A percentile compares a stretch with the other conserved stretches of the same genome.
phyloP scores from a whole-genome alignment of 2,329 filamentous ascomycete species.

The Alternaria consortialis region DNA sequence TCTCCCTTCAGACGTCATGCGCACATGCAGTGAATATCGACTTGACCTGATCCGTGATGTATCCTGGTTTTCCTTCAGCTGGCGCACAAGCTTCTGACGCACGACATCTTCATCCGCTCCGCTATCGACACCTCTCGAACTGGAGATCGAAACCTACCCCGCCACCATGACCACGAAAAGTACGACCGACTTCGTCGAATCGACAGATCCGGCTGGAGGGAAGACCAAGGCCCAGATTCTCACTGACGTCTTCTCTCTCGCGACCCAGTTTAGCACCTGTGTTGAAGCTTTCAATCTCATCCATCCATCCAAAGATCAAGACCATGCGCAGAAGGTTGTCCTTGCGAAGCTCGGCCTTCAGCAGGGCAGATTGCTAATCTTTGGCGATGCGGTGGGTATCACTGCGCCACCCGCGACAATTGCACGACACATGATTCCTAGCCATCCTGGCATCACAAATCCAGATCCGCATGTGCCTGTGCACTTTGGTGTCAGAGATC shows the following conservation, averaged over 20 bases:
- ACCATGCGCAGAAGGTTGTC: constrained; percentile 55
- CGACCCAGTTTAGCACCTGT: constrained; percentile 57
- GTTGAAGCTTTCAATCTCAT: constrained; percentile 59
- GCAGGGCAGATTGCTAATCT: constrained; percentile 59
- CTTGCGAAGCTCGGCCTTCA: constrained; percentile 57
- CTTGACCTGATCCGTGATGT: constrained; percentile 11
- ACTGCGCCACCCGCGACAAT: constrained; percentile 55
- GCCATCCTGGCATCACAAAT: constrained; percentile 55
- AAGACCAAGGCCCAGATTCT: constrained; percentile 48
- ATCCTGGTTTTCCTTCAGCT: constrained; percentile 6
- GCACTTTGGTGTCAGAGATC: constrained; percentile 56
- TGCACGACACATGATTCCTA: constrained; percentile 56
- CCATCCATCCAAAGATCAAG: constrained; percentile 54
- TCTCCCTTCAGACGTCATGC: constrained; percentile 41
- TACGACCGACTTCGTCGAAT: constrained; percentile 28
- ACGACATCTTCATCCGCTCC: background rate
- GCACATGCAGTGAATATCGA: constrained; percentile 30
- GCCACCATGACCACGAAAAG: constrained; percentile 33
- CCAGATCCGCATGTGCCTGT: constrained; percentile 56
- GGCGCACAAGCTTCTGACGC: background rate
- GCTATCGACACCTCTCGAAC: background rate
- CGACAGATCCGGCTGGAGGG: constrained; percentile 21
- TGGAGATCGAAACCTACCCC: constrained; percentile 23
- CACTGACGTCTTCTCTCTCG: constrained; percentile 54
- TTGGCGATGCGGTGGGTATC: constrained; percentile 59